Base-by-base conservation (phyloP, 2,329 filamentous ascomycete species). In the Emergomyces pasteurianus region DNA sequence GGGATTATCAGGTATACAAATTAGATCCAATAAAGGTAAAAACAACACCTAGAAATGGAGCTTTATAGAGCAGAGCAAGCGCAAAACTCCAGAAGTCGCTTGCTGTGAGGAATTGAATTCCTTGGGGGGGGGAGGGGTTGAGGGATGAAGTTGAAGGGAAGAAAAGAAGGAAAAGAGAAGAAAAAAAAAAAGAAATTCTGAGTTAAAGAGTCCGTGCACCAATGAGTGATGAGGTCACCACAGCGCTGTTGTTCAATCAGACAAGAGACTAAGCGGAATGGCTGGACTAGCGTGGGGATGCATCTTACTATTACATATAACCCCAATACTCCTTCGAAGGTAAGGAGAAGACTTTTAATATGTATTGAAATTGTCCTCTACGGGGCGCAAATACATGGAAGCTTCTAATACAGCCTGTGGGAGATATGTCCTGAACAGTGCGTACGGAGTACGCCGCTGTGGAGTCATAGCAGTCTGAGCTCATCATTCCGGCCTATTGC, bases 51-150 rank as follows among this genome's bases (percentile, higher is more conserved):
- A 23, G 21, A 31, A 64, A 63, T 71, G 75, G 78, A 80, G 78
- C 75, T 80, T 81, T 82, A 69, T 72, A 61, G 60, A 63, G 62
- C 63, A 65, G 65, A 73, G 76, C 76, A 77, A 80, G 77, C 80
- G 79, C 80, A 81, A 82, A 82, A 79, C 79, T 78, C 77, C 76
- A 67, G 74, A 82, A 82, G 80, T 82, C 80, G 79, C 79, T 79
- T 64, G 63, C 65, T 63, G 54, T 59, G 57, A 49, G 61, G 43
- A 47, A 49, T 58, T 42, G 23, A 6, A n/a, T 54, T 34, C 34
- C 23, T 28, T 23, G 59, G 42, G 42, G 61, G 58, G 59, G 54
- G 55, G 42, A 52, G 47, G 52, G 42, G 46, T 18, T n/a, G n/a
- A 38, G 34, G 47, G 61, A 58, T 42, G 62, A 58, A 58, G 60